Evolutionary conservation across 768 basidiomycete species (phyloP), one percentile per base, ranked within the genome.

Genomic region (Cytidiella melzeri): DNA sequence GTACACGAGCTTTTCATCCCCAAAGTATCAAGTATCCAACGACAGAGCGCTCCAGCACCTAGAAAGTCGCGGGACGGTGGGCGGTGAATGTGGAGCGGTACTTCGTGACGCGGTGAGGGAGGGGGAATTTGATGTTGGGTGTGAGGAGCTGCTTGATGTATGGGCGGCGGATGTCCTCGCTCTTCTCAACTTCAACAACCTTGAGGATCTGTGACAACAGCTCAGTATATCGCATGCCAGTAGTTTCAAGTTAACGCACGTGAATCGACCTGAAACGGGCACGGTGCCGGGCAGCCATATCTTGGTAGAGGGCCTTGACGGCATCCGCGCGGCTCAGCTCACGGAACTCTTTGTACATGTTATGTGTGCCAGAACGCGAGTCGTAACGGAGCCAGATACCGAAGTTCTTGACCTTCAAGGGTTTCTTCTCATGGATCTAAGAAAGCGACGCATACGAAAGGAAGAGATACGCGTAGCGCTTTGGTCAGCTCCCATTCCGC

Each of bases 261-360:
- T 95, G 93, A 70, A 98, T 94, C 39, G 92, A 97, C 72, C 95
- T 82, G 86, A 98, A 97, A 68, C 96, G 92, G 57, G 96, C 96
- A 73, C 95, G 92, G 72, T 99, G 95, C 59, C 94, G 81, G 55
- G 96, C 93, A 63, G 96, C 92, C 95, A 99, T 97, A 73, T 98
- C 95, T 75, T 98, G 95, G 83, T 98, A 98, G 68, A 97, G 72
- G 61, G 84, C 78, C 79, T 89, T 93, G 67, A 98, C 96, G 50
- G 96, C 95, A 67, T 91, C 94, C 53, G 91, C 85, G 57, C 96
- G 86, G 60, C 79, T 79, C 61, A 99, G 85, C 62, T 98, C 95
- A 65, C 93, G 91, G 87, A 91, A 97, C 72, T 91, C 88, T 82
- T 94, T 94, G 88, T 96, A 96, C 93, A 97, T 95, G 84, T 99